Percentiles rank a stretch among this genome's conserved stretches.
phyloP scores from a whole-genome alignment of 257 asterid genomes.

The Cynanchum wilfordii region DNA sequence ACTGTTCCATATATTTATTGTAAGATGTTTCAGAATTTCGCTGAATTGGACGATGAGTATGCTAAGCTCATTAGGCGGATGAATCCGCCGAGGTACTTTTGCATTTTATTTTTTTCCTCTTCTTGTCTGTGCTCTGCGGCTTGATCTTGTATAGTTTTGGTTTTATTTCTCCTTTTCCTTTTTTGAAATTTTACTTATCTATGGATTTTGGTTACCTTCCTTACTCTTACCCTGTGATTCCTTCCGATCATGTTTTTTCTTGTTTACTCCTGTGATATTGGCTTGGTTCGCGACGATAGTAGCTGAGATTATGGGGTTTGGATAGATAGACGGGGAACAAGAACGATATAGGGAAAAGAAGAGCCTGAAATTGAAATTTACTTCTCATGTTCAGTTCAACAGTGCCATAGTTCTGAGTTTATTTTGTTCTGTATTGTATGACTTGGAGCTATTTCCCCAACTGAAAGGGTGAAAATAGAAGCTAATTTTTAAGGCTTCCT shows the following conservation, averaged over 20 bases:
- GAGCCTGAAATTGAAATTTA: neutral
- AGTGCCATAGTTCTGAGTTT: neutral
- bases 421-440: neutral
- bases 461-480: neutral
- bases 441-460: neutral
- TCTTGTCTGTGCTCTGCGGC: neutral
- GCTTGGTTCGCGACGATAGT: neutral
- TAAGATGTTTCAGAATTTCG: slow-evolving; percentile 25
- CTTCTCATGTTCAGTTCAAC: neutral
- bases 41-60: slow-evolving; percentile 58
- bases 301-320: neutral
- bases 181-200: neutral
- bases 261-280: neutral
- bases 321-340: too few species aligned
- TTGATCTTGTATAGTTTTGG: neutral
- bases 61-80: slow-evolving; percentile 70
- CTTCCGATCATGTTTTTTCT: neutral
- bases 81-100: slow-evolving; percentile 61
- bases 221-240: too few species aligned
- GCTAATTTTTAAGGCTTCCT: neutral
- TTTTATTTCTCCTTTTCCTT: neutral
- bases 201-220: neutral
- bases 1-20: slow-evolving; percentile 2
- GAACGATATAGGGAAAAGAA: neutral
- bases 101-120: neutral